phyloP scores from a whole-genome alignment of 169 alveolate genomes.

The Condylostoma magnum region DNA sequence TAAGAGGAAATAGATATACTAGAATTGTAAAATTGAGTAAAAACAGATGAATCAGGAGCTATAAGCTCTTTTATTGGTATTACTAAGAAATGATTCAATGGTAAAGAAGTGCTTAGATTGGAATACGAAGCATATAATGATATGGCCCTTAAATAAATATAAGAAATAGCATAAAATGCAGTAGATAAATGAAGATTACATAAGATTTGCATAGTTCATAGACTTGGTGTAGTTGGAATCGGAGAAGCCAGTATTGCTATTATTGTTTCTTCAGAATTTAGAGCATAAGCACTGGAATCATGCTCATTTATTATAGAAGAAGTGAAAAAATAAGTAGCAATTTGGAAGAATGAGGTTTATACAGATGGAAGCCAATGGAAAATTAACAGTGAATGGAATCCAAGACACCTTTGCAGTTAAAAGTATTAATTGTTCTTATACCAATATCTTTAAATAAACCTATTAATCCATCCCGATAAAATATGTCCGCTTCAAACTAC shows the following conservation, averaged over 20 bases:
- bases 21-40: no score
- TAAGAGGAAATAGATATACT: no score
- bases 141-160: slow-evolving; percentile 48
- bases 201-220: slow-evolving; percentile 32
- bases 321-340: slow-evolving; percentile 47
- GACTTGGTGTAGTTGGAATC: slow-evolving; percentile 33
- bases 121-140: slow-evolving; percentile 54
- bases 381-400: slow-evolving; percentile 39
- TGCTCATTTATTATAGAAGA: slow-evolving; percentile 50
- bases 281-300: slow-evolving; percentile 42
- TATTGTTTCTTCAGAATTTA: slow-evolving; percentile 45
- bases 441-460: no score
- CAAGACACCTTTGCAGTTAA: no score
- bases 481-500: no score
- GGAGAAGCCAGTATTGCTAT: slow-evolving; percentile 50
- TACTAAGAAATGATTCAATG: slow-evolving; percentile 54
- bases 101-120: slow-evolving; percentile 38
- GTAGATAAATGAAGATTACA: slow-evolving; percentile 4
- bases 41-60: no score
- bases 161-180: slow-evolving; percentile 27
- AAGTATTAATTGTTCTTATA: no score
- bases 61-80: slow-evolving; percentile 44
- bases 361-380: slow-evolving; percentile 51
- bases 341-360: slow-evolving; percentile 59
- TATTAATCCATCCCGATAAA: no score